Base-by-base conservation (phyloP, 352 stramenopile species). In the Phytopythium kandeliae region DNA sequence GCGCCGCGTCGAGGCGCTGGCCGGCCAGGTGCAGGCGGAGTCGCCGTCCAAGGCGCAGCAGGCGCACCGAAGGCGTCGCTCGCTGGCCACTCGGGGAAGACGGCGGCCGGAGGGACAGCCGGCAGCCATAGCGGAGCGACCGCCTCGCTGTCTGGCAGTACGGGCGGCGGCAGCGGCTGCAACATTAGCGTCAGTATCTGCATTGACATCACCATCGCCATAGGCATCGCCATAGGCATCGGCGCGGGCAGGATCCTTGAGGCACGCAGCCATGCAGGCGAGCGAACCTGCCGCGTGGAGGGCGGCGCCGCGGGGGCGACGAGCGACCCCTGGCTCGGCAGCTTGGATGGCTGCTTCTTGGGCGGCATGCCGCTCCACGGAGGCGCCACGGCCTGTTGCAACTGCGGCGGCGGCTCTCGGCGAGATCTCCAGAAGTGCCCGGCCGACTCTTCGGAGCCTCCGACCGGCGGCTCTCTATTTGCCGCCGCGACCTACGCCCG, bases 61-160 rank as follows among this genome's bases (percentile, higher is more conserved):
- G 21, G 12, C 24, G 21, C 24, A 73, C 61, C 48, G 10, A 73
- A 41, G 33, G 51, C 34, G 50, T 54, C 48, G 19, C 56, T 59
- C 19, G 65, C 57, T 3, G 63, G 78, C 78, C 80, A 89, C 43
- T 89, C 78, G 2, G 75, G 74, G 37, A 92, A 92, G 41, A 84
- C 41, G 21, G 71, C 61, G 1, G 54, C 67, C 0, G 76, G 80
- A 15, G 44, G 30, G 0, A 54, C 58, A 28, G 46, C 53, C 0
- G 76, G 61, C 31, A 45, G 67, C 71, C 67, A 86, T 2, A 89
- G 51, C 24, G 74, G 64, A 11, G 62, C 31, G 25, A 88, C 58
- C 0, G 67, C 55, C 9, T 77, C 60, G 4, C 49, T 60, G 15
- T 66, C 35, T 10, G 68, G 71, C 11, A 77, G 40, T 3, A 33